These are phyloP conservation scores for Saccharomycopsis sp. DNA, from an alignment of 805 yeast genomes.

Conservation along the genomic window DNA sequence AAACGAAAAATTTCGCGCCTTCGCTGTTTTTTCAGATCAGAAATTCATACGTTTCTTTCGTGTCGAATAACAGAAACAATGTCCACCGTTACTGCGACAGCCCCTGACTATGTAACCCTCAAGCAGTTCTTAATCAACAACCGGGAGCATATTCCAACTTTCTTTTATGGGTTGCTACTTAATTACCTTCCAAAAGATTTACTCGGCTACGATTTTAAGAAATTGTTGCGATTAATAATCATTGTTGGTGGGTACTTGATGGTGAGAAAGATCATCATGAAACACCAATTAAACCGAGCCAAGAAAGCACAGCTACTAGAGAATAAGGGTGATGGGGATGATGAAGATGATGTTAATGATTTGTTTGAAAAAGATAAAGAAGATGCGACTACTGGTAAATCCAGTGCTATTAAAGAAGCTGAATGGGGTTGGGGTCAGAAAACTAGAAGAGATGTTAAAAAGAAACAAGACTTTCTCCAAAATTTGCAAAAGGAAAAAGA, in stretches of 20 bases:
- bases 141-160: slow-evolving; percentile 9
- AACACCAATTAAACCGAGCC: slow-evolving; percentile 15
- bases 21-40: too few species aligned
- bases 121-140: slow-evolving; percentile 6
- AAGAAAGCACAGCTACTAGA: background rate
- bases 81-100: too few species aligned
- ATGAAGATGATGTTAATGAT: slow-evolving; percentile 10
- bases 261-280: slow-evolving; percentile 13
- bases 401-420: slow-evolving; percentile 16
- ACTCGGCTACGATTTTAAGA: slow-evolving; percentile 10
- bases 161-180: slow-evolving; percentile 11
- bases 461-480: slow-evolving; percentile 9
- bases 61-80: too few species aligned
- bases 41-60: too few species aligned
- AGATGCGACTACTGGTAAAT: background rate
- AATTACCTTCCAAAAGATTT: slow-evolving; percentile 14
- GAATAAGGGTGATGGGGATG: slow-evolving; percentile 7
- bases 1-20: too few species aligned
- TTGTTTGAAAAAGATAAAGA: slow-evolving; percentile 3
- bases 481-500: slow-evolving; percentile 1
- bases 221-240: slow-evolving; percentile 12
- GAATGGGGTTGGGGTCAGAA: slow-evolving; percentile 21
- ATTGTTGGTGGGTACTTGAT: slow-evolving; percentile 17
- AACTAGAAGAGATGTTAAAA: slow-evolving; percentile 12
- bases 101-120: too few species aligned